Conservation (phyloP, 345 rosid species). For the Salix arbutifolia region DNA sequence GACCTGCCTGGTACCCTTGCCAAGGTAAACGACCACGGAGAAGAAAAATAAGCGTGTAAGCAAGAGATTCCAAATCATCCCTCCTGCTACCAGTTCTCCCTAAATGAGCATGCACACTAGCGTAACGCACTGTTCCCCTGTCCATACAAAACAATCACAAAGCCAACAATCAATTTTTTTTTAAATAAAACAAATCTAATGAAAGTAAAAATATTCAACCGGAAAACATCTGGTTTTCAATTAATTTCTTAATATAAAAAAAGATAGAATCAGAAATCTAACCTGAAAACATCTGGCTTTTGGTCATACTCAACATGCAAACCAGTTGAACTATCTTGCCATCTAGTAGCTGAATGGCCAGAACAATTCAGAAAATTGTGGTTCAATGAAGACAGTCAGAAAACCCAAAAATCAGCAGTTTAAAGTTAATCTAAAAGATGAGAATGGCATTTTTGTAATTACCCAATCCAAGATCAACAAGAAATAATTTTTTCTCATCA, state of each 20-base stretch:
- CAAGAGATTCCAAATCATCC: constrained; percentile 95
- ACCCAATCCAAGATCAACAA: constrained; percentile 38
- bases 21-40: constrained; percentile 91
- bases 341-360: constrained; percentile 68
- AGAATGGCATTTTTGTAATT: not conserved
- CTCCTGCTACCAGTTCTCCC: constrained; percentile 92
- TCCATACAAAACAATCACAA: not conserved
- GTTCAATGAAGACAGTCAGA: not conserved
- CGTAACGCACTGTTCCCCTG: constrained; percentile 96
- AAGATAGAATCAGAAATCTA: not conserved
- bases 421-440: not conserved
- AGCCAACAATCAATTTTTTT: not conserved
- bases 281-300: constrained; percentile 95
- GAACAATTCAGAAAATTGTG: constrained; percentile 1
- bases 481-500: constrained; percentile 40
- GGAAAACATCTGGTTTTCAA: not conserved
- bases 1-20: constrained; percentile 86
- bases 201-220: not conserved
- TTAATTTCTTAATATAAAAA: not conserved
- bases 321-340: constrained; percentile 77
- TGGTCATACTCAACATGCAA: constrained; percentile 92
- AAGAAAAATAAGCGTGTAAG: constrained; percentile 87
- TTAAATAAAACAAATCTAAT: not conserved
- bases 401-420: not conserved
- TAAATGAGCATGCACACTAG: constrained; percentile 93